phyloP scores from a whole-genome alignment of 768 basidiomycete species.

The Trametes villosa region DNA sequence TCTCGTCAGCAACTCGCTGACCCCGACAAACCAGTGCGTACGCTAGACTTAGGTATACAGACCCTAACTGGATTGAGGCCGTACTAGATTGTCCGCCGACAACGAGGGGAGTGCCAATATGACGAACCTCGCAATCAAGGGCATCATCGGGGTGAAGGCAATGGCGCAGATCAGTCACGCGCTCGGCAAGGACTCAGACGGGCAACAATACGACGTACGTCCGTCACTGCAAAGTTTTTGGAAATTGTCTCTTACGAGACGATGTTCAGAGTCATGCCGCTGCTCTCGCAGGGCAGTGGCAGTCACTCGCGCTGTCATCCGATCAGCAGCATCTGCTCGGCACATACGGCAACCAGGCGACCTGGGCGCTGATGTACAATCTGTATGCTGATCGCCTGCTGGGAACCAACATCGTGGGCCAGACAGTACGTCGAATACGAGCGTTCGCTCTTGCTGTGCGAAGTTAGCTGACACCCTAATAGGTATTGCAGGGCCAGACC shows the following conservation, averaged over 20 bases:
- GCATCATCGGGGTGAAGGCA: conserved; percentile 30
- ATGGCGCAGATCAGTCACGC: conserved; percentile 28
- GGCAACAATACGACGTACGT: conserved; percentile 23
- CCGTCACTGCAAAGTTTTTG: too few species aligned
- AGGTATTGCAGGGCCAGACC: conserved; percentile 15
- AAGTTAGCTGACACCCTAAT: background rate
- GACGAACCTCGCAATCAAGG: conserved; percentile 31
- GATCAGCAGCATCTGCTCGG: conserved; percentile 13
- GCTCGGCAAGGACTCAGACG: conserved; percentile 17
- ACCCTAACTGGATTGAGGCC: too few species aligned
- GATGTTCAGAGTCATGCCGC: conserved; percentile 17
- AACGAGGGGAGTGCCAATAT: conserved; percentile 19
- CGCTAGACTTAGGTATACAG: too few species aligned
- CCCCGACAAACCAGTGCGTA: conserved; percentile 17
- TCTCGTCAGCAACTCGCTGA: conserved; percentile 25
- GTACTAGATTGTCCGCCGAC: conserved; percentile 20
- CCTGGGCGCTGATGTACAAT: conserved; percentile 26
- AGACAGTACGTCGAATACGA: conserved; percentile 9
- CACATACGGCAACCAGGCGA: conserved; percentile 8
- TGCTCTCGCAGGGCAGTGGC: conserved; percentile 10
- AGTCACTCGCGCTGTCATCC: conserved; percentile 9
- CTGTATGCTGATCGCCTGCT: conserved; percentile 21
- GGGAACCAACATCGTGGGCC: conserved; percentile 9
- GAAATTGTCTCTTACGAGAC: too few species aligned
- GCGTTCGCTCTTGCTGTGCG: too few species aligned